Evolutionary conservation across 2,329 filamentous ascomycete genomes (phyloP).

Genomic region (Claviceps pusilla): DNA sequence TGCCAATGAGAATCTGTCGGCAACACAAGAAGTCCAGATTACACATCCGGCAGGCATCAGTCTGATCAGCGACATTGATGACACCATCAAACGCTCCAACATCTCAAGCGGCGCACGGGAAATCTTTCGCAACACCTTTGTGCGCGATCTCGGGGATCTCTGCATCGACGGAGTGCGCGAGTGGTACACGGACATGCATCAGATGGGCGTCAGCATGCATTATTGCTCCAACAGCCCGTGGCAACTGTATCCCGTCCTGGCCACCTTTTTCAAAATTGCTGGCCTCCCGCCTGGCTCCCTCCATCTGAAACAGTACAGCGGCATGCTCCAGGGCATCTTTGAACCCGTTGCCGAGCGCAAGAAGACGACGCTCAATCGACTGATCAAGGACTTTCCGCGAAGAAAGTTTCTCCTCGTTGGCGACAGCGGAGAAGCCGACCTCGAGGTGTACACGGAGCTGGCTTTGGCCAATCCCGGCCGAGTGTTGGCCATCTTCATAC

Average conservation of each 20-base stretch:
- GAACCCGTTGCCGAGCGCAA: conserved; percentile 94
- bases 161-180: conserved; percentile 76
- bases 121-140: conserved; percentile 92
- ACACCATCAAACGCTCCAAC: conserved; percentile 91
- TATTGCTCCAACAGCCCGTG: conserved; percentile 99
- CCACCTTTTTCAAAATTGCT: conserved; percentile 67
- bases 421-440: conserved; percentile 89
- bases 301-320: conserved; percentile 89
- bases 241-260: conserved; percentile 86
- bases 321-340: conserved; percentile 96
- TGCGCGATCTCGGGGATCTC: conserved; percentile 67
- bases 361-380: conserved; percentile 69
- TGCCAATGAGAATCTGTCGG: conserved; percentile 71
- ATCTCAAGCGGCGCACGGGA: conserved; percentile 77
- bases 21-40: conserved; percentile 61
- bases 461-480: conserved; percentile 68
- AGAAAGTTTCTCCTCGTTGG: conserved; percentile 83
- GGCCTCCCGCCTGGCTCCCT: conserved; percentile 78
- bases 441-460: conserved; percentile 95
- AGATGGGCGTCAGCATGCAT: conserved; percentile 75
- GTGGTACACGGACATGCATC: conserved; percentile 69
- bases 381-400: conserved; percentile 78
- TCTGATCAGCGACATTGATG: conserved; percentile 92
- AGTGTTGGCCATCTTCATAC: conserved; percentile 78
- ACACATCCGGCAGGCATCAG: conserved; percentile 71